Evolutionary conservation across 2,329 filamentous ascomycete species (phyloP).

Genomic region (Colletotrichum cuscutae): DNA sequence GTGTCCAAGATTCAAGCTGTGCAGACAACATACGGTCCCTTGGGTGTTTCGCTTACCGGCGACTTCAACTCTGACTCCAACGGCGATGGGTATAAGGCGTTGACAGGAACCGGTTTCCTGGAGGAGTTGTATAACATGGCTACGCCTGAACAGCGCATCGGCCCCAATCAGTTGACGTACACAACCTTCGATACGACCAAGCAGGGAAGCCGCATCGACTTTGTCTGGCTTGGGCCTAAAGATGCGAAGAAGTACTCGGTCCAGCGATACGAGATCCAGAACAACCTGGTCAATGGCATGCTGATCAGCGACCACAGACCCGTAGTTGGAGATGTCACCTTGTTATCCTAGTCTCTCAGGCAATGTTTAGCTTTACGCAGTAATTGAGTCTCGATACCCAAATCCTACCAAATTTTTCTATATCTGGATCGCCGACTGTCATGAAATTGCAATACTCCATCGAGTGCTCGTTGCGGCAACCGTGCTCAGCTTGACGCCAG

Average conservation of each 20-base stretch:
- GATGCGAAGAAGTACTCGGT: conserved; percentile 50
- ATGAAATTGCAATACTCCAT: no score
- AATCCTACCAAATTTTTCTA: no score
- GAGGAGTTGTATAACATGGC: conserved; percentile 49
- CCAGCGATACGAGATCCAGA: conserved; percentile 66
- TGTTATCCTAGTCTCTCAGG: conserved; percentile 7
- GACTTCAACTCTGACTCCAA: conserved; percentile 61
- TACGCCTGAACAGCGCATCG: conserved; percentile 34
- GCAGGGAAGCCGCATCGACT: conserved; percentile 68
- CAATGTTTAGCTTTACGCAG: neutral
- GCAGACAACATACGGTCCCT: conserved; percentile 32
- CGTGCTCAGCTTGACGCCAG: no score
- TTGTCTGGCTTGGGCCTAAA: conserved; percentile 62
- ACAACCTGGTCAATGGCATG: conserved; percentile 55
- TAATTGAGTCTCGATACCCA: neutral
- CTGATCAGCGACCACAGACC: conserved; percentile 75
- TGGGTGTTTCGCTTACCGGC: conserved; percentile 56
- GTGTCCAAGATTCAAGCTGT: conserved; percentile 45
- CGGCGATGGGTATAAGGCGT: conserved; percentile 44
- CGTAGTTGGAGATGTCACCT: conserved; percentile 68
- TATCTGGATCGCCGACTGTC: no score
- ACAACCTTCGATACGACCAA: conserved; percentile 68
- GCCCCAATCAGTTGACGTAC: conserved; percentile 62
- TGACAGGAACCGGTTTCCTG: conserved; percentile 42
- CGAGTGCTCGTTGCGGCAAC: no score